These are phyloP conservation scores for Fusarium pseudoanthophilum DNA, from an alignment of 2,329 filamentous ascomycete genomes.

Conservation along the genomic window DNA sequence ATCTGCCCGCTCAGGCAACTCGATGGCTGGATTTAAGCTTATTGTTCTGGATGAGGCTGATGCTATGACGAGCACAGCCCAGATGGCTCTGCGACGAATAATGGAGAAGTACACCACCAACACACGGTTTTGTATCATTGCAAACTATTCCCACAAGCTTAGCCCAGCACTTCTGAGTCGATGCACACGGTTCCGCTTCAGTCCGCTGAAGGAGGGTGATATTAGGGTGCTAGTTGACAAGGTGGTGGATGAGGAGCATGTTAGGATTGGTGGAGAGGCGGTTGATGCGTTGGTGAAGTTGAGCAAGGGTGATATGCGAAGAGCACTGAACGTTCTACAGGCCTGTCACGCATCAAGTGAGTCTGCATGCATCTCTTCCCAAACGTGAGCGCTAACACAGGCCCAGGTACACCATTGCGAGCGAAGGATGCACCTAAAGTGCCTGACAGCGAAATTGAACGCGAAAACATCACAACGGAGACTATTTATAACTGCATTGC, in stretches of 20 bases:
- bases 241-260: conserved; percentile 86
- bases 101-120: conserved; percentile 99
- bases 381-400: conserved; percentile 6
- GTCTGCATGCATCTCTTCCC: conserved; percentile 33
- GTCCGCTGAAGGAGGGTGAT: conserved; percentile 87
- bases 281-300: conserved; percentile 84
- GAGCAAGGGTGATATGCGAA: conserved; percentile 95
- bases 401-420: conserved; percentile 73
- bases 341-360: conserved; percentile 94
- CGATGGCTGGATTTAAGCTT: conserved; percentile 86
- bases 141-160: conserved; percentile 98
- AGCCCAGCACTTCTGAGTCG: conserved; percentile 91
- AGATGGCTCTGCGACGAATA: conserved; percentile 95
- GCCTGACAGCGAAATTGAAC: conserved; percentile 71
- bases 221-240: conserved; percentile 87
- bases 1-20: conserved; percentile 55
- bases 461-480: conserved; percentile 86
- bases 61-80: conserved; percentile 98
- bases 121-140: conserved; percentile 97
- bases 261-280: conserved; percentile 85
- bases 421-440: conserved; percentile 68
- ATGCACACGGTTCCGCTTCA: conserved; percentile 95
- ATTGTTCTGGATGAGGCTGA: conserved; percentile 99
- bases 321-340: conserved; percentile 94
- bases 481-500: conserved; percentile 98